Conservation (phyloP, 306 rosid species). For the Comarum palustre region DNA sequence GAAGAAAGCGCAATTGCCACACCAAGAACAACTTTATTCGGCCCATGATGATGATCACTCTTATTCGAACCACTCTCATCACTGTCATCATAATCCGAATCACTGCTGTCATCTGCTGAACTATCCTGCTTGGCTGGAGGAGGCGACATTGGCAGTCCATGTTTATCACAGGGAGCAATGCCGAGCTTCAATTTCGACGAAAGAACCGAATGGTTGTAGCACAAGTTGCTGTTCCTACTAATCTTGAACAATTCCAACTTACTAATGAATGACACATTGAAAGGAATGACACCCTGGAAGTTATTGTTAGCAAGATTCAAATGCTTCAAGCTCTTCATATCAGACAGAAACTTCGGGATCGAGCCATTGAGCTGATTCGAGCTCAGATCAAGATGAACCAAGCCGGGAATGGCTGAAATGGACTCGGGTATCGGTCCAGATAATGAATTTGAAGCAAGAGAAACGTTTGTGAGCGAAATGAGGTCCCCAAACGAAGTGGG, state of each 20-base stretch:
- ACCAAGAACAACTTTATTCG: slow-evolving; percentile 83
- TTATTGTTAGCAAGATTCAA: slow-evolving; percentile 78
- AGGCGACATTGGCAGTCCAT: slow-evolving; percentile 77
- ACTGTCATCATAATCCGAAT: slow-evolving; percentile 52
- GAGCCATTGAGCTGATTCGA: slow-evolving; percentile 83
- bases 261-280: slow-evolving; percentile 54
- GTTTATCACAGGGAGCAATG: slow-evolving; percentile 77
- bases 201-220: slow-evolving; percentile 67
- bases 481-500: slow-evolving; percentile 73
- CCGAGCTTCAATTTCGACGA: slow-evolving; percentile 90
- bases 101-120: slow-evolving; percentile 49
- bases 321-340: slow-evolving; percentile 62
- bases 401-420: slow-evolving; percentile 55
- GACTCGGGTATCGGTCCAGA: slow-evolving; percentile 79
- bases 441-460: slow-evolving; percentile 67
- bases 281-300: slow-evolving; percentile 72
- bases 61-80: slow-evolving; percentile 30
- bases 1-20: slow-evolving; percentile 86
- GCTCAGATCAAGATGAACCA: slow-evolving; percentile 84
- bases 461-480: slow-evolving; percentile 51
- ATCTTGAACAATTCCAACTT: slow-evolving; percentile 54
- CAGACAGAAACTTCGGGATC: slow-evolving; percentile 68
- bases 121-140: slow-evolving; percentile 61
- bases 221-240: slow-evolving; percentile 61
- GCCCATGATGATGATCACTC: slow-evolving; percentile 60